Percentiles rank a stretch among this genome's conserved stretches.
Conservation (phyloP, 2,329 filamentous ascomycete genomes). For the Raffaelea arxii region DNA sequence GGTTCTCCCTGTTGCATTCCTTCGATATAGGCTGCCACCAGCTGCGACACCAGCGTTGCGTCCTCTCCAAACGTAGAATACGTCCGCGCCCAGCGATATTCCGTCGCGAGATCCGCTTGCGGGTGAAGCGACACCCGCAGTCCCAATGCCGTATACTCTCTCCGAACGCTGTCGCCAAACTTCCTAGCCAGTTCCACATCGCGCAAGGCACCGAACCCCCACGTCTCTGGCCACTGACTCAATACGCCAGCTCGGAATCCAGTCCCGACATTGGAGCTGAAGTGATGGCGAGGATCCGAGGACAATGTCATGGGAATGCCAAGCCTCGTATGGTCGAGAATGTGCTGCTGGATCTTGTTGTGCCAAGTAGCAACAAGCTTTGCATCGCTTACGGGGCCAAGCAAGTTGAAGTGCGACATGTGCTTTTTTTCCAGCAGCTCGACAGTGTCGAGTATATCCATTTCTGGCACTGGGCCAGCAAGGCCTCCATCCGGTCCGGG, state of each 20-base stretch:
- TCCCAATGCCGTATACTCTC: slow-evolving; percentile 33
- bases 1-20: slow-evolving; percentile 26
- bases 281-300: slow-evolving; percentile 27
- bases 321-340: slow-evolving; percentile 30
- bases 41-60: slow-evolving; percentile 27
- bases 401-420: slow-evolving; percentile 12
- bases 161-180: slow-evolving; percentile 38
- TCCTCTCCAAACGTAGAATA: slow-evolving; percentile 38
- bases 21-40: slow-evolving; percentile 33
- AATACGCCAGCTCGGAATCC: slow-evolving; percentile 32
- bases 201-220: slow-evolving; percentile 39
- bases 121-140: slow-evolving; percentile 38
- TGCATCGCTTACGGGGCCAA: slow-evolving; percentile 19
- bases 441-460: not conserved
- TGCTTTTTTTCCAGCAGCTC: slow-evolving; percentile 1
- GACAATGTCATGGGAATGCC: slow-evolving; percentile 39
- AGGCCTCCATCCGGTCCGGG: not conserved
- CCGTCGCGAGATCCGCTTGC: slow-evolving; percentile 40
- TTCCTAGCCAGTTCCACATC: slow-evolving; percentile 29
- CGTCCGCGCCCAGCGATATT: slow-evolving; percentile 40
- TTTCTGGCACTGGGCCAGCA: not conserved
- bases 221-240: slow-evolving; percentile 40
- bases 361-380: slow-evolving; percentile 25
- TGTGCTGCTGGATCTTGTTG: slow-evolving; percentile 31
- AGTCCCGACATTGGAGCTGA: slow-evolving; percentile 25